Base-by-base conservation (phyloP, 306 rosid species). In the Ziziphus jujuba region DNA sequence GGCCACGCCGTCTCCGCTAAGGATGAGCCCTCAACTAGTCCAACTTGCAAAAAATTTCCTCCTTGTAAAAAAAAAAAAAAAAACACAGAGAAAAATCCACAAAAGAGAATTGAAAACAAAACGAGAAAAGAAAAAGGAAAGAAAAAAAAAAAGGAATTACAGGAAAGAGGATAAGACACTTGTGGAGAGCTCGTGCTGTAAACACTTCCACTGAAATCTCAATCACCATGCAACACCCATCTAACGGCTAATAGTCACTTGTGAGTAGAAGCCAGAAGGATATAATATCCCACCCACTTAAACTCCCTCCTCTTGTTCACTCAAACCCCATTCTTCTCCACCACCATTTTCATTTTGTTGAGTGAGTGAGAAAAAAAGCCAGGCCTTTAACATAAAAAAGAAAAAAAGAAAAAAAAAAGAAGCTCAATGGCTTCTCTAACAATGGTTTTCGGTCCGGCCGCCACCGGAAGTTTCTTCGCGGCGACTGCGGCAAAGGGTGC, bases 351-450 rank as follows among this genome's bases (percentile, higher is more conserved):
- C 8, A 4, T 6, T 28, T 50, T 23, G 20, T 4, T 35, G 55
- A 5, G 17, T 5, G 1, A 54, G 21, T 64, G 7, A 25, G 1
- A 45, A 60, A 19, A 2, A 16, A 10, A 52, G 67, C 1, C 21
- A 50, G 22, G 2, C 2, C 3, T 4, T n/a, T 14, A 17, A 19
- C 20, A 40, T 7, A 11, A 67, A n/a, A n/a, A n/a, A n/a, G n/a
- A n/a, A n/a, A n/a, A n/a, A n/a, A n/a, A n/a, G n/a, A n/a, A n/a
- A n/a, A n/a, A n/a, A n/a, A n/a, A n/a, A n/a, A n/a, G n/a, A n/a
- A 71, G 33, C 33, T 28, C 35, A 34, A 90, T 91, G 97, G 92
- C 95, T 69, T 87, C 95, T 16, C n/a, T 88, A 44, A 72, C 87
- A 44, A 82, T 85, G 84, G 78, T 83, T 38, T 87, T 85, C 68